These are phyloP conservation scores for Pachyrhizus erosus DNA, from an alignment of 306 rosid genomes.

Conservation along the genomic window DNA sequence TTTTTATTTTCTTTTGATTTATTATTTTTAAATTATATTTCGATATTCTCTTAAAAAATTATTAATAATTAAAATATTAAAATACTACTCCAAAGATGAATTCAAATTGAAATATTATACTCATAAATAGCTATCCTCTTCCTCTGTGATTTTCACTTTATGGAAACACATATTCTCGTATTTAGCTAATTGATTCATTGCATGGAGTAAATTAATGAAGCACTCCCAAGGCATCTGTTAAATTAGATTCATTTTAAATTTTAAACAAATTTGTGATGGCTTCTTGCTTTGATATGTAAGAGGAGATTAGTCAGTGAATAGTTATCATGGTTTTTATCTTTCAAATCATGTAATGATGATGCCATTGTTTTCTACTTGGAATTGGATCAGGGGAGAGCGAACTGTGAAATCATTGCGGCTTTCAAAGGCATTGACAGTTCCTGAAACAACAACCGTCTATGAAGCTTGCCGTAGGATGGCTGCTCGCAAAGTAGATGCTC, in stretches of 20 bases:
- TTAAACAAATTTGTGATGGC: neutral
- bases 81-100: neutral
- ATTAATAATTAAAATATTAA: too few species aligned
- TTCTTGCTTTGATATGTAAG: neutral
- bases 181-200: neutral
- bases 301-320: conserved; percentile 3
- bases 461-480: conserved; percentile 97
- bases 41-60: too few species aligned
- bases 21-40: too few species aligned
- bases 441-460: conserved; percentile 73
- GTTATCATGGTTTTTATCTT: neutral
- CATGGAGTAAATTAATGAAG: neutral
- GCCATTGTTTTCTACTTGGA: conserved; percentile 19
- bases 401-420: conserved; percentile 86
- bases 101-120: neutral
- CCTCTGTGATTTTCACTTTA: neutral
- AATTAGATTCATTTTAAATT: conserved; percentile 14
- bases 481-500: conserved; percentile 88
- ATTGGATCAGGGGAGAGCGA: conserved; percentile 79
- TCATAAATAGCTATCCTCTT: neutral
- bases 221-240: neutral
- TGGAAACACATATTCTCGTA: neutral
- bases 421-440: conserved; percentile 91
- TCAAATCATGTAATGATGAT: conserved; percentile 7
- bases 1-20: too few species aligned